Base-by-base conservation (phyloP, 2,329 filamentous ascomycete species). In the Ophiostoma montium region DNA sequence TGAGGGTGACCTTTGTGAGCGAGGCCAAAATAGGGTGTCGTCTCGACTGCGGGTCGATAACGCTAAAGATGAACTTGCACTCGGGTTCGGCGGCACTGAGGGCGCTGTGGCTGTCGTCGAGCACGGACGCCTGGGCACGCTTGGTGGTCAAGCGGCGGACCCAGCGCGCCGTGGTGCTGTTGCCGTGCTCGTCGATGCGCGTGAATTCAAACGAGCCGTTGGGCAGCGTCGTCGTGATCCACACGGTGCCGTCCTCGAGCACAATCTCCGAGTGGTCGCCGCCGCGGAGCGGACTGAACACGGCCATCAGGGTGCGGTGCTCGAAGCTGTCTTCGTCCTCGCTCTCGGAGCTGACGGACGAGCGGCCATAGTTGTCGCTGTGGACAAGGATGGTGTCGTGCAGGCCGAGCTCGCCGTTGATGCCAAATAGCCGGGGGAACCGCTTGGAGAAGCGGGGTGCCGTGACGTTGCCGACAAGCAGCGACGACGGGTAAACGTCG, bases 1-100 rank as follows among this genome's bases (percentile, higher is more conserved):
- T 79, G 30, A 90, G 73, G 12, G 72, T 75, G 5, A 71, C 70
- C 12, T 72, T 71, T 3, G 75, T 80, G 41, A 90, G 69, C 2
- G 73, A 77, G 1, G 82, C 85, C 65, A 89, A 74, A 58, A 89
- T 76, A 5, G 86, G 84, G 59, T 90, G 85, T 12, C 81, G 76
- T 32, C 82, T 71, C 9, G 75, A 76, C 43, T 74, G 73, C 0
- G 83, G 76, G 56, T 84, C 77, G 57, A 90, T 80, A 53, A 86
- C 77, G 65, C 82, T 87, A 61, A 90, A 90, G 9, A 78, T 86
- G 67, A 81, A 89, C 59, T 77, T 79, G 50, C 65, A 67, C 43
- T 76, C 74, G 1, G 59, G 53, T 2, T 63, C 55, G 32, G 43
- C n/a, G 5, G 42, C 31, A 5, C 23, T 19, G 4, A 44, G 1